These are phyloP conservation scores for Casuarina cunninghamiana DNA, from an alignment of 306 rosid genomes.

Conservation along the genomic window DNA sequence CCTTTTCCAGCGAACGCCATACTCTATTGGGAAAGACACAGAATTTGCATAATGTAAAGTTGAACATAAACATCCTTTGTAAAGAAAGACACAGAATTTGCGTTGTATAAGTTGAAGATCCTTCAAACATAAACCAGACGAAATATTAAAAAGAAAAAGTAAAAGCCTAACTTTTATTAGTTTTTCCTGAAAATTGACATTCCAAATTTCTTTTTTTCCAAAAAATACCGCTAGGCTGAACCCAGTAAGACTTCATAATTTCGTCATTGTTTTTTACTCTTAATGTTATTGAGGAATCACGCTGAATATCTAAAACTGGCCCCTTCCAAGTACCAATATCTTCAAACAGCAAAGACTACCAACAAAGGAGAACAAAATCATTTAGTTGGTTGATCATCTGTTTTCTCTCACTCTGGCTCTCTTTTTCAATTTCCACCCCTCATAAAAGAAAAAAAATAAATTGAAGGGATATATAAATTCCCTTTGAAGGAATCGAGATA, in stretches of 20 bases:
- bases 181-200: neutral
- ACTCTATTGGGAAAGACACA: neutral
- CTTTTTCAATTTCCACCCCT: neutral
- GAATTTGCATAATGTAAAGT: neutral
- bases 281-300: neutral
- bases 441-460: neutral
- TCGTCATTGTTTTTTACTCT: neutral
- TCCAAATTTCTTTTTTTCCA: neutral
- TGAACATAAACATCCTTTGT: neutral
- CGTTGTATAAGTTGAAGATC: neutral
- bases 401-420: neutral
- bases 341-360: neutral
- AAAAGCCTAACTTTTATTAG: neutral
- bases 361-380: neutral
- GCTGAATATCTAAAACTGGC: neutral
- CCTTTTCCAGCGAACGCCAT: neutral
- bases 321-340: neutral
- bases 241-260: neutral
- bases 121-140: neutral
- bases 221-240: neutral
- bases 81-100: neutral
- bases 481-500: neutral
- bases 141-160: neutral
- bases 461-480: neutral
- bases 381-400: neutral